Percentiles rank a stretch among this genome's conserved stretches.
These are phyloP conservation scores for Aspergillus aculeatinus DNA, from an alignment of 2,329 filamentous ascomycete species.

Conservation along the genomic window DNA sequence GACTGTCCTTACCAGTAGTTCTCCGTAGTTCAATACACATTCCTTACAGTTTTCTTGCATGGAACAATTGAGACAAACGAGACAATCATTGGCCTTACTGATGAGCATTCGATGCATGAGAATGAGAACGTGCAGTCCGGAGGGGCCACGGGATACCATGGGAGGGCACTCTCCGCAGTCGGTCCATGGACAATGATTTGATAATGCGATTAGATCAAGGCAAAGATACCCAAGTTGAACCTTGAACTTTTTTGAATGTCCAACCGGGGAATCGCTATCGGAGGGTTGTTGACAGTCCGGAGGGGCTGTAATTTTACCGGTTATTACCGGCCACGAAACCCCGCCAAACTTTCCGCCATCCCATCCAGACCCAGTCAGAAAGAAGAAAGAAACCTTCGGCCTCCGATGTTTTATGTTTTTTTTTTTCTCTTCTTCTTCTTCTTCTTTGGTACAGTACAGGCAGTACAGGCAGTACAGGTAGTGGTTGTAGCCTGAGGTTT, in stretches of 20 bases:
- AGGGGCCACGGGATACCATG: no score
- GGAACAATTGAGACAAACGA: no score
- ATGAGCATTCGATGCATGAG: background rate
- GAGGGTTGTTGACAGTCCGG: background rate
- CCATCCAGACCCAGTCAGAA: no score
- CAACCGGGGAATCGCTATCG: background rate
- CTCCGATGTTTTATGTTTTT: conserved; percentile 14
- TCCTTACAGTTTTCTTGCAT: background rate
- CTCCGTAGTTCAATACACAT: background rate
- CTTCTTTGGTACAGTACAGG: no score
- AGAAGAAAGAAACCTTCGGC: background rate
- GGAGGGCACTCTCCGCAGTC: background rate
- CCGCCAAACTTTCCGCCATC: conserved; percentile 5
- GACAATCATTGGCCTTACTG: background rate
- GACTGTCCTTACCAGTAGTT: background rate
- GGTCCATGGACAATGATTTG: background rate
- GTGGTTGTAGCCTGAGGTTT: no score
- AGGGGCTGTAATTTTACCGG: background rate
- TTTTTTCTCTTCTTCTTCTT: conserved; percentile 4
- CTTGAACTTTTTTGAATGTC: no score
- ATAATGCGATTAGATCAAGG: background rate
- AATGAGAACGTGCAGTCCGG: background rate
- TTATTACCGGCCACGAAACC: conserved; percentile 12
- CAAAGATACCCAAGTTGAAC: background rate
- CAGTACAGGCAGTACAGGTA: no score